Percentiles rank a stretch among this genome's conserved stretches.
These are phyloP conservation scores for Phytophthora citrophthora DNA, from an alignment of 352 stramenopile genomes.

Conservation along the genomic window DNA sequence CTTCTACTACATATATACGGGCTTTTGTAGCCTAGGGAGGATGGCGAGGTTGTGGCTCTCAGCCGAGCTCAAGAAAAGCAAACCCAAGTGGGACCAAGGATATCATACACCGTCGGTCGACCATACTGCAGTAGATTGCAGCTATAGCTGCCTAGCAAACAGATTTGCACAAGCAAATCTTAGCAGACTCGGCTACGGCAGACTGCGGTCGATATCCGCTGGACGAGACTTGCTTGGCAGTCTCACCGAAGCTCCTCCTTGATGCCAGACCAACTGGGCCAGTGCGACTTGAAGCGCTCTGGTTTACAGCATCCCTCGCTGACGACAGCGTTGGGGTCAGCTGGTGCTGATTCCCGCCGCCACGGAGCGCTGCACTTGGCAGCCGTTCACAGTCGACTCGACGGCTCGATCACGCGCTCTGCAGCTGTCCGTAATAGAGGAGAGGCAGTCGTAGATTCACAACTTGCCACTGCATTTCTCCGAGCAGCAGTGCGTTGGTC, in stretches of 20 bases:
- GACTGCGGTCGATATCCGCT: not conserved
- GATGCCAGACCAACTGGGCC: constrained; percentile 3
- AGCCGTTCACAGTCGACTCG: too few species aligned
- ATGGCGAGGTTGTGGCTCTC: constrained; percentile 1
- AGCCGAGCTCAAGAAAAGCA: constrained; percentile 1
- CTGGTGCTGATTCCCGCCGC: constrained; percentile 21
- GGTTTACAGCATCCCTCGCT: constrained; percentile 16
- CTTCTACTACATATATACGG: not conserved
- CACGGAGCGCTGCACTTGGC: constrained; percentile 4
- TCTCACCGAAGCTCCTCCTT: not conserved
- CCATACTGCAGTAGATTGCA: not conserved
- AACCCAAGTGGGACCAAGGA: constrained; percentile 15
- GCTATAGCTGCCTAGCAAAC: constrained; percentile 2
- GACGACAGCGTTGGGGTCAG: constrained; percentile 19
- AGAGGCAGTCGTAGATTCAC: not conserved
- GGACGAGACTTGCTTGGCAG: not conserved
- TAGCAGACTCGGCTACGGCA: constrained; percentile 11
- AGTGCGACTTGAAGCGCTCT: not conserved
- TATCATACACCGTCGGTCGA: constrained; percentile 13
- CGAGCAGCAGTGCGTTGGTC: too few species aligned
- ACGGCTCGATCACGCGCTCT: not conserved
- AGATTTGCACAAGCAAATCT: constrained; percentile 28
- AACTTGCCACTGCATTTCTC: not conserved
- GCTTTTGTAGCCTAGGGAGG: not conserved
- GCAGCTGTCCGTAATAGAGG: not conserved